These are phyloP conservation scores for Fusarium praegraminearum DNA, from an alignment of 2,329 filamentous ascomycete genomes.

Conservation along the genomic window DNA sequence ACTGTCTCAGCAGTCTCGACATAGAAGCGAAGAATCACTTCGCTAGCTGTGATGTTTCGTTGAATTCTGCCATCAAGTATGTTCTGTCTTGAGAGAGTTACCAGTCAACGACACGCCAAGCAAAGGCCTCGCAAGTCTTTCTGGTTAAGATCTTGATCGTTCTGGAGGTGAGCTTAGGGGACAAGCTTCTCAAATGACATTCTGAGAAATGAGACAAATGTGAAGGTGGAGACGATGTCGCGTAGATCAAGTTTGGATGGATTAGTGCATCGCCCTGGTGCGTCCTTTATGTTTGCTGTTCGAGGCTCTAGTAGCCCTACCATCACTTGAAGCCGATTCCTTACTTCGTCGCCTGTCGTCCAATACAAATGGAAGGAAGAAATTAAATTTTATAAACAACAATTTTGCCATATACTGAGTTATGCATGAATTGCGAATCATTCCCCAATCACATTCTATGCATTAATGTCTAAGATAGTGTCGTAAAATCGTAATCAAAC, in stretches of 20 bases:
- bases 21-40: background rate
- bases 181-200: background rate
- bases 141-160: background rate
- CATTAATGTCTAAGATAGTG: conserved; percentile 17
- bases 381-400: background rate
- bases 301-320: background rate
- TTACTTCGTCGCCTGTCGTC: background rate
- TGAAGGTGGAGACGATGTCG: background rate
- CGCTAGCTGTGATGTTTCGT: background rate
- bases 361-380: background rate
- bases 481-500: conserved; percentile 35
- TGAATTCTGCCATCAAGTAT: background rate
- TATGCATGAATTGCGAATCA: background rate
- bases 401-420: background rate
- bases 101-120: background rate
- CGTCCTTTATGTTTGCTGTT: background rate
- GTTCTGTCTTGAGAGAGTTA: background rate
- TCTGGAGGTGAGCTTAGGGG: background rate
- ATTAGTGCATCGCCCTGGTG: background rate
- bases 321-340: too few relatives aligned
- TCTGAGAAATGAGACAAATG: background rate
- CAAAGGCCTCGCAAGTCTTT: background rate
- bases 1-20: background rate
- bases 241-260: background rate
- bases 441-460: conserved; percentile 11